phyloP scores from a whole-genome alignment of 371 early-diverging fungal species.

The Amoeboaphelidium occidentale region DNA sequence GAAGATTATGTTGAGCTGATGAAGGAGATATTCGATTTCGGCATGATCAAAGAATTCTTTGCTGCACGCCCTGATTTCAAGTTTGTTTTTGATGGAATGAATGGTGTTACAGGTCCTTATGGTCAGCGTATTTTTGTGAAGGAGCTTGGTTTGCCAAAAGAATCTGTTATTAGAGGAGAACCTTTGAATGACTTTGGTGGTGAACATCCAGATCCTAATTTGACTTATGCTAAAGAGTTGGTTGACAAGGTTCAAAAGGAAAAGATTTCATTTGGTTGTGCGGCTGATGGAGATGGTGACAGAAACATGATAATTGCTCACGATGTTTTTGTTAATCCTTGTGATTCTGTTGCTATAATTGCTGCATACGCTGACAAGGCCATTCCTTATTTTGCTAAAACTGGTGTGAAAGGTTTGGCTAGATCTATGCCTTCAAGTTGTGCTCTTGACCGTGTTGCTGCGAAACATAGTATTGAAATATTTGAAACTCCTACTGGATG shows the following conservation, averaged over 20 bases:
- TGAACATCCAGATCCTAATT: slow-evolving; percentile 90
- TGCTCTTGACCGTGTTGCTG: slow-evolving; percentile 72
- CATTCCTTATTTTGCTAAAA: slow-evolving; percentile 75
- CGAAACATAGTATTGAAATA: slow-evolving; percentile 37
- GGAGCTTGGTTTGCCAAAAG: slow-evolving; percentile 57
- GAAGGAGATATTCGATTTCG: slow-evolving; percentile 75
- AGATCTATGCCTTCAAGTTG: slow-evolving; percentile 86
- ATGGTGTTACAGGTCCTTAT: slow-evolving; percentile 93
- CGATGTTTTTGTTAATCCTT: slow-evolving; percentile 80
- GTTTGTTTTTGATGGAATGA: slow-evolving; percentile 83
- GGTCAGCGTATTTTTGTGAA: slow-evolving; percentile 55
- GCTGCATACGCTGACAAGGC: slow-evolving; percentile 52
- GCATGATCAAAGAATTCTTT: slow-evolving; percentile 35
- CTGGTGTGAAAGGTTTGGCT: slow-evolving; percentile 68
- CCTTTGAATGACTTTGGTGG: slow-evolving; percentile 79
- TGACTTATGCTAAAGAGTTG: slow-evolving; percentile 85
- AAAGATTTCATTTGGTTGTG: slow-evolving; percentile 67
- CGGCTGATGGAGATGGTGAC: slow-evolving; percentile 77
- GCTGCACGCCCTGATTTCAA: slow-evolving; percentile 34
- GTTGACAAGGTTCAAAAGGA: slow-evolving; percentile 66
- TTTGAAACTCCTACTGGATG: slow-evolving; percentile 72
- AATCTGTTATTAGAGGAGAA: slow-evolving; percentile 53
- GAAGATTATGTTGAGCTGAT: slow-evolving; percentile 62
- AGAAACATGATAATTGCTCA: slow-evolving; percentile 89
- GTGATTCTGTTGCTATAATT: slow-evolving; percentile 88